Percentiles rank a stretch among this genome's conserved stretches.
Conservation (phyloP, 164 flowering plant genomes). For the Berberis vulgaris region DNA sequence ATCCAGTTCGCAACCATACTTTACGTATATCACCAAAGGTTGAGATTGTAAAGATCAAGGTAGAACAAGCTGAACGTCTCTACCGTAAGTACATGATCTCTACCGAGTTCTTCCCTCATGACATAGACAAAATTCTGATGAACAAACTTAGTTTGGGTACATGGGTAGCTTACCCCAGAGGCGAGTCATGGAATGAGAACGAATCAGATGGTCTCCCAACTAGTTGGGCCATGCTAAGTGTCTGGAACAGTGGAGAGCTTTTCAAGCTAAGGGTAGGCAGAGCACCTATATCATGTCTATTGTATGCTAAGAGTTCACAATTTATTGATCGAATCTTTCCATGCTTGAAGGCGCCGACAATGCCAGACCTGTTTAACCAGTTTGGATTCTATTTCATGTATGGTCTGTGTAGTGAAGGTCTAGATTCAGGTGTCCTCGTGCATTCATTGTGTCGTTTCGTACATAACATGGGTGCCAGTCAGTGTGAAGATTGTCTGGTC, state of each 20-base stretch:
- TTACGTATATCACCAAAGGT: conserved; percentile 15
- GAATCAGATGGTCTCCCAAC: conserved; percentile 17
- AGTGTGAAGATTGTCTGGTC: conserved; percentile 28
- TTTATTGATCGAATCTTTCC: conserved; percentile 30
- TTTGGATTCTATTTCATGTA: conserved; percentile 70
- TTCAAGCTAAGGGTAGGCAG: conserved; percentile 50
- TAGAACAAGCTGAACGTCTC: conserved; percentile 42
- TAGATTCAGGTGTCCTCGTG: conserved; percentile 28
- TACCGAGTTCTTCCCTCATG: conserved; percentile 55
- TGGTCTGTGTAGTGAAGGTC: conserved; percentile 47
- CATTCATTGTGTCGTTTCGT: conserved; percentile 34
- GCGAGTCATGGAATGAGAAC: conserved; percentile 14
- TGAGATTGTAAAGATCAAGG: conserved; percentile 26
- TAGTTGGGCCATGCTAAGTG: conserved; percentile 66
- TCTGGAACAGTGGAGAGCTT: conserved; percentile 62
- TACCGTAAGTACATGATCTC: conserved; percentile 36
- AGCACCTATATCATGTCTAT: conserved; percentile 26
- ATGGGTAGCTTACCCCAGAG: conserved; percentile 45
- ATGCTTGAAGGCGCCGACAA: conserved; percentile 29
- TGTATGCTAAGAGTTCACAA: conserved; percentile 23
- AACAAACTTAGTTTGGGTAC: conserved; percentile 62
- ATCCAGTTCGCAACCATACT: conserved; percentile 31
- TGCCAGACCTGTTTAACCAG: conserved; percentile 38
- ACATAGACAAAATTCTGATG: conserved; percentile 34
- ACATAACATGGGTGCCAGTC: conserved; percentile 40